These are phyloP conservation scores for Stenocarpella maydis DNA, from an alignment of 2,329 filamentous ascomycete genomes.

Conservation along the genomic window DNA sequence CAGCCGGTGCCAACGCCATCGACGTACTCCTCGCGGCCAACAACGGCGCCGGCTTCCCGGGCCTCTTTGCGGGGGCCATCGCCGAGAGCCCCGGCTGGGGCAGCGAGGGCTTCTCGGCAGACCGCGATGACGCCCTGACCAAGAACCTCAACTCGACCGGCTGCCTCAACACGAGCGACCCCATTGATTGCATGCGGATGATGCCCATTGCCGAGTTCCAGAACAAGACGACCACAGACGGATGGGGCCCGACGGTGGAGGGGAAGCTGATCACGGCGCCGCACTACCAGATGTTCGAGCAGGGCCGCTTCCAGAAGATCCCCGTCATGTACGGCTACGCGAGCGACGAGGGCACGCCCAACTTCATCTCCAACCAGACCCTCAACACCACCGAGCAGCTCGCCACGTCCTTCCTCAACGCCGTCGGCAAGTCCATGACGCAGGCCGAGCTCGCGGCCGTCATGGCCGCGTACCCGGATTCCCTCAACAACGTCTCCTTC, in stretches of 20 bases:
- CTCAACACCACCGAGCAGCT: slow-evolving; percentile 26
- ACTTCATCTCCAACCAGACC: slow-evolving; percentile 30
- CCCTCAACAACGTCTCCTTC: slow-evolving; percentile 24
- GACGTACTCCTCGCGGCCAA: slow-evolving; percentile 30
- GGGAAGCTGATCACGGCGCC: slow-evolving; percentile 25
- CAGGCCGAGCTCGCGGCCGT: slow-evolving; percentile 15
- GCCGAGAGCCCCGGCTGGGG: slow-evolving; percentile 31
- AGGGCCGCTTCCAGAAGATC: slow-evolving; percentile 30
- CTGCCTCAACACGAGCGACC: slow-evolving; percentile 19
- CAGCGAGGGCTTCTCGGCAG: neutral
- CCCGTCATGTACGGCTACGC: slow-evolving; percentile 31
- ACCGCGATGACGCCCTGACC: slow-evolving; percentile 15
- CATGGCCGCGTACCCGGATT: slow-evolving; percentile 27
- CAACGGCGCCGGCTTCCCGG: slow-evolving; percentile 28
- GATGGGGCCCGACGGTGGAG: slow-evolving; percentile 24
- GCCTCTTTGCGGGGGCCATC: slow-evolving; percentile 26
- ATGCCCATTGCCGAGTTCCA: slow-evolving; percentile 31
- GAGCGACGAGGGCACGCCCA: slow-evolving; percentile 28
- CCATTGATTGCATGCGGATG: slow-evolving; percentile 29
- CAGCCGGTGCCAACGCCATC: slow-evolving; percentile 26
- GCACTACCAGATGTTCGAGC: slow-evolving; percentile 31
- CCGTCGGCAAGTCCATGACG: slow-evolving; percentile 21
- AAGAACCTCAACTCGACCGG: slow-evolving; percentile 28
- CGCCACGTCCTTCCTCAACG: neutral
- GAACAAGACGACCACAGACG: slow-evolving; percentile 26